Evolutionary conservation across 75 land plant genomes (phyloP).

Genomic region (Cryptomeria japonica): DNA sequence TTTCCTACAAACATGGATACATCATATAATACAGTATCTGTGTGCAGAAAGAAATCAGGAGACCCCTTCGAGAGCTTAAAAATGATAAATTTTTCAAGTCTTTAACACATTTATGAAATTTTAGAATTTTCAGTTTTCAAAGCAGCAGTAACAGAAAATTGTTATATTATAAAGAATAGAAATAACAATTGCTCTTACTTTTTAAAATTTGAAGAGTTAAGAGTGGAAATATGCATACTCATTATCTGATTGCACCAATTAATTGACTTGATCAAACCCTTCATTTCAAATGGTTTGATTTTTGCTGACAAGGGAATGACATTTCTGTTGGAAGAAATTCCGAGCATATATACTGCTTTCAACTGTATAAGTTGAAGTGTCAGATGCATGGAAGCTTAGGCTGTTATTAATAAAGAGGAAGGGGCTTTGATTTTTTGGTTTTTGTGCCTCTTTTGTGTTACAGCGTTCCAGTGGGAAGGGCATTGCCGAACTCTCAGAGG

Average conservation of each 20-base stretch:
- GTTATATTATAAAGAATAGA: neutral
- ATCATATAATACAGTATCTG: neutral
- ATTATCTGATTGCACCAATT: neutral
- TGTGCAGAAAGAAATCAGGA: too few relatives aligned
- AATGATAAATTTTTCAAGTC: too few relatives aligned
- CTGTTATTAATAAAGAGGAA: neutral
- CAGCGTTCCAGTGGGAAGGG: constrained; percentile 10
- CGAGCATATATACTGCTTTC: neutral
- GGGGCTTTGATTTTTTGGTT: neutral
- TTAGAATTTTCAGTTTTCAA: too few relatives aligned
- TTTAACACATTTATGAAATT: too few relatives aligned
- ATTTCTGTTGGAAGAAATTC: neutral
- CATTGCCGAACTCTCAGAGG: neutral
- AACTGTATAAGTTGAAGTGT: neutral
- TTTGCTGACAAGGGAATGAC: neutral
- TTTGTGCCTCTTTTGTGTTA: neutral
- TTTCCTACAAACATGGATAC: neutral
- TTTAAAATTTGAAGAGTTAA: neutral
- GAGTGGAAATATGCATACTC: neutral
- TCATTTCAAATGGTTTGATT: neutral
- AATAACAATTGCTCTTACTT: neutral
- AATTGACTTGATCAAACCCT: neutral
- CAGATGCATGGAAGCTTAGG: neutral
- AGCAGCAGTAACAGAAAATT: neutral
- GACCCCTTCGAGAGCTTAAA: too few relatives aligned